Percentiles rank a stretch among this genome's conserved stretches.
phyloP scores from a whole-genome alignment of 495 filamentous ascomycete genomes.

The Xanthoparmelia taractica region DNA sequence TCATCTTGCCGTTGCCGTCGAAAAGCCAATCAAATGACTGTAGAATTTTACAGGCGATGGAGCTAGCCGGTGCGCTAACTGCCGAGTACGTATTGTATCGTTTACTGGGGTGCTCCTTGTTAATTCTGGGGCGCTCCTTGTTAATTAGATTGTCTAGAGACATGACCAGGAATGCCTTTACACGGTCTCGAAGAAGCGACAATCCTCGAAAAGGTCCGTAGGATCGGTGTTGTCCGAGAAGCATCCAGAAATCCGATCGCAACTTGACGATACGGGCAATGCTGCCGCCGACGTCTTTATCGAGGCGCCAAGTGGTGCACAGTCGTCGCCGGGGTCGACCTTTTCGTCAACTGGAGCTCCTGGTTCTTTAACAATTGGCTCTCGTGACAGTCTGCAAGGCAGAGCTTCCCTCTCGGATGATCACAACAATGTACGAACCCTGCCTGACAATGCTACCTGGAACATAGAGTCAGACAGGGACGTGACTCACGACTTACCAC shows the following conservation, averaged over 20 bases:
- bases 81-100: neutral
- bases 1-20: neutral
- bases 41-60: neutral
- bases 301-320: neutral
- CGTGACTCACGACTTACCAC: neutral
- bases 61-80: slow-evolving; percentile 1
- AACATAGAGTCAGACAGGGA: neutral
- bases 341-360: neutral
- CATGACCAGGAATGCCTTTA: slow-evolving; percentile 7
- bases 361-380: too few relatives aligned
- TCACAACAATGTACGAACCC: too few relatives aligned
- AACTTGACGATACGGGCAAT: slow-evolving; percentile 4
- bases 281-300: neutral
- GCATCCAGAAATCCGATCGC: neutral
- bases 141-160: neutral
- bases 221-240: slow-evolving; percentile 6
- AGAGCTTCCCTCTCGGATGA: too few relatives aligned
- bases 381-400: too few relatives aligned
- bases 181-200: slow-evolving; percentile 2
- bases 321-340: neutral
- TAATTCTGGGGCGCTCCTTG: too few relatives aligned
- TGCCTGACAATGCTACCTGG: neutral
- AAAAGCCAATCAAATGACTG: slow-evolving; percentile 2
- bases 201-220: neutral
- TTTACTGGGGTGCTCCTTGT: too few relatives aligned